Conservation (phyloP, 2,329 filamentous ascomycete species). For the Conoideocrella luteorostrata region DNA sequence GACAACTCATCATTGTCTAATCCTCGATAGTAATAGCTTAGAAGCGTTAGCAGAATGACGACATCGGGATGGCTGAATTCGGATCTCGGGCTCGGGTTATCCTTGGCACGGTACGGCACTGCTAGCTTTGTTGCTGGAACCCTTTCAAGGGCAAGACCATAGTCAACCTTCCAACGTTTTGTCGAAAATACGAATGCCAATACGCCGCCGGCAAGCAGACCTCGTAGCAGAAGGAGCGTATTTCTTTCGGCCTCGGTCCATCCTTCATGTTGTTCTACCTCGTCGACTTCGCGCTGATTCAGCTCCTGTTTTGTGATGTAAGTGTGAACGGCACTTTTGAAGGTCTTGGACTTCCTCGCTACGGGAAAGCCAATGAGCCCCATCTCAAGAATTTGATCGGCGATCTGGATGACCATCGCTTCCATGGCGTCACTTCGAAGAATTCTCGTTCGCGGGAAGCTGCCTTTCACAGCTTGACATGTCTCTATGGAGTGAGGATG, state of each 20-base stretch:
- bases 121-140: slow-evolving; percentile 35
- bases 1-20: slow-evolving; percentile 44
- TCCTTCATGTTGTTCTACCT: slow-evolving; percentile 24
- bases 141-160: slow-evolving; percentile 42
- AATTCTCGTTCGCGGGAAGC: slow-evolving; percentile 17
- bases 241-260: slow-evolving; percentile 27
- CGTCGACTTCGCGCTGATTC: slow-evolving; percentile 18
- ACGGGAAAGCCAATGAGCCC: slow-evolving; percentile 39
- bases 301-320: slow-evolving; percentile 39
- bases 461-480: slow-evolving; percentile 34
- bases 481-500: slow-evolving; percentile 23
- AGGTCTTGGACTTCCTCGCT: slow-evolving; percentile 21
- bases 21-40: slow-evolving; percentile 52
- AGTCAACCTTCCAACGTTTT: slow-evolving; percentile 59
- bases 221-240: slow-evolving; percentile 39
- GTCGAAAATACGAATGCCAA: slow-evolving; percentile 42
- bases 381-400: slow-evolving; percentile 20
- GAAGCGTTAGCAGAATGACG: slow-evolving; percentile 46
- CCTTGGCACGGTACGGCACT: slow-evolving; percentile 56
- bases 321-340: slow-evolving; percentile 25
- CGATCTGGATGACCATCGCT: not conserved
- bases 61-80: slow-evolving; percentile 60
- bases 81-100: slow-evolving; percentile 44
- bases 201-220: slow-evolving; percentile 48
- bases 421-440: slow-evolving; percentile 14